A percentile compares a stretch with the other conserved stretches of the same genome.
phyloP scores from a whole-genome alignment of 106 monocot genomes.

The Platanthera guangdongensis region DNA sequence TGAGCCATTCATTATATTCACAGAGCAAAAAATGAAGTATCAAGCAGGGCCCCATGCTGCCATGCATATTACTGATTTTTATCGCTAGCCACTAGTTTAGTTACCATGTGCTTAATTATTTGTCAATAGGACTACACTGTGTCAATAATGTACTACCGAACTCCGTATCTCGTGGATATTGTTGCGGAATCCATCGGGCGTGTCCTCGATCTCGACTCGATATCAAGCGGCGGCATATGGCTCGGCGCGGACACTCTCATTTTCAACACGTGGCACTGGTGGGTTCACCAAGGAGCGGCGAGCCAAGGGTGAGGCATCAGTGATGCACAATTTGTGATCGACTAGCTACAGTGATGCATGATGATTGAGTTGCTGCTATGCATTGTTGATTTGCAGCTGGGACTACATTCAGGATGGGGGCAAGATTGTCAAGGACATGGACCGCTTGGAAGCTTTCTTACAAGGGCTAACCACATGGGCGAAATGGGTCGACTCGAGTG shows the following conservation, averaged over 20 bases:
- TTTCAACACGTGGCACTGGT: constrained; percentile 77
- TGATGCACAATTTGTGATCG: constrained; percentile 2
- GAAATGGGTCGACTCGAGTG: constrained; percentile 69
- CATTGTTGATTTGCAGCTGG: constrained; percentile 30
- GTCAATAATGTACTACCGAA: constrained; percentile 30
- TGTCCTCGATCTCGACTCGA: constrained; percentile 46
- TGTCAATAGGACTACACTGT: constrained; percentile 32
- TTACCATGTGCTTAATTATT: no score
- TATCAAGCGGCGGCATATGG: constrained; percentile 33
- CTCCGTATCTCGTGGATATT: constrained; percentile 54
- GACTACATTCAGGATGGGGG: constrained; percentile 62
- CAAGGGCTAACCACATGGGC: constrained; percentile 81
- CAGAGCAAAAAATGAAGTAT: no score
- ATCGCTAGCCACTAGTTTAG: no score
- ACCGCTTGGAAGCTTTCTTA: constrained; percentile 65
- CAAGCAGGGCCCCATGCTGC: no score
- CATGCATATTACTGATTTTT: no score
- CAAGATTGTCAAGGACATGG: constrained; percentile 50
- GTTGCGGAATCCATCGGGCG: constrained; percentile 24
- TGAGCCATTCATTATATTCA: no score
- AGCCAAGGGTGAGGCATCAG: constrained; percentile 6
- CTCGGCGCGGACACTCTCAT: constrained; percentile 34
- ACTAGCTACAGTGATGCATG: no score
- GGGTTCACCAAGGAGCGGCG: constrained; percentile 25
- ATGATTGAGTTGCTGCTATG: no score